phyloP scores from a whole-genome alignment of 2,329 filamentous ascomycete genomes.

The Penicillium fuscoglaucum region DNA sequence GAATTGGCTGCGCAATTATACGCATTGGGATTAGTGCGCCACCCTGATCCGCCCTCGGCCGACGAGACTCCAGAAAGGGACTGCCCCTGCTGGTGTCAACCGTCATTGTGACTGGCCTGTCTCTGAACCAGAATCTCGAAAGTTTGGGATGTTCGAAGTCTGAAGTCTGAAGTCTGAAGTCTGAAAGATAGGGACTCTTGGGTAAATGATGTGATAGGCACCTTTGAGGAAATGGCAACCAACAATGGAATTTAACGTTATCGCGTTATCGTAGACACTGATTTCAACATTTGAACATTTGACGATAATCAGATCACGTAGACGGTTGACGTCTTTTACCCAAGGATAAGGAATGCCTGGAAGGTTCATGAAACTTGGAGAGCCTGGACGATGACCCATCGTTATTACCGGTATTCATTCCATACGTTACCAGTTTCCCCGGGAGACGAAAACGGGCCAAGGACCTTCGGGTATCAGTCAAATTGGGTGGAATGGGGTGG shows the following conservation, averaged over 20 bases:
- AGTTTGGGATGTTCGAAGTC: constrained; percentile 1
- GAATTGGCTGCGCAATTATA: constrained; percentile 28
- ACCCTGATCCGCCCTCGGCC: constrained; percentile 33
- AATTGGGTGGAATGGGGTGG: neutral
- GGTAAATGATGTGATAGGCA: neutral
- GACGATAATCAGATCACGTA: constrained; percentile 5
- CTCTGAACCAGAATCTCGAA: neutral
- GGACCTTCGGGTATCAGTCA: constrained; percentile 15
- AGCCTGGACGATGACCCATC: constrained; percentile 7
- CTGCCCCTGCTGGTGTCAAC: constrained; percentile 13
- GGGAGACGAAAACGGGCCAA: constrained; percentile 14
- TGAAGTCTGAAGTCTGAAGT: neutral
- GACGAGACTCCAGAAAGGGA: constrained; percentile 3
- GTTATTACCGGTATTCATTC: constrained; percentile 14
- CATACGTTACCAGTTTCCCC: constrained; percentile 5
- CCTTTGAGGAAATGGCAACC: neutral
- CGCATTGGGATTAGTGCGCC: constrained; percentile 32
- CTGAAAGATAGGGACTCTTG: neutral
- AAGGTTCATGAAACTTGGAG: constrained; percentile 30
- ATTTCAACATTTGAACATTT: neutral
- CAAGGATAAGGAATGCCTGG: constrained; percentile 30
- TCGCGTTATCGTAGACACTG: neutral
- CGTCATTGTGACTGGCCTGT: constrained; percentile 12
- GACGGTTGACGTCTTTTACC: constrained; percentile 16
- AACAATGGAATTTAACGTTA: constrained; percentile 5